Evolutionary conservation across 2,329 filamentous ascomycete species (phyloP).

Genomic region (Emericellopsis cladophorae): DNA sequence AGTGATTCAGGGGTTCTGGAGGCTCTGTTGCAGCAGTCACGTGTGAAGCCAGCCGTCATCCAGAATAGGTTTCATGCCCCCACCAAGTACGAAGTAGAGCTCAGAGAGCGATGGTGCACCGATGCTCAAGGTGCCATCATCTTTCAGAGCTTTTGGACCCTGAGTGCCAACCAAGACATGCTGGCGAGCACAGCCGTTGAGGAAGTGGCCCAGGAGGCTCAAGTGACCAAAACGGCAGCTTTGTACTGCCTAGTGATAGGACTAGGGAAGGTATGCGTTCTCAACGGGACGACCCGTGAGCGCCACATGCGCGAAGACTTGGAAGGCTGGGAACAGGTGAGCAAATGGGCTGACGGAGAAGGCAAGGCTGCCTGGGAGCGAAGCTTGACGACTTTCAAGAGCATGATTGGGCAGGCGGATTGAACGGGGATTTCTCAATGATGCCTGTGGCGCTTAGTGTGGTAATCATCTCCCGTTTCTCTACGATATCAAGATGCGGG

Average conservation of each 20-base stretch:
- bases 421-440: too few relatives aligned
- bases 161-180: slow-evolving; percentile 31
- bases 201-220: slow-evolving; percentile 28
- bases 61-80: slow-evolving; percentile 62
- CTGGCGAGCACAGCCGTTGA: slow-evolving; percentile 30
- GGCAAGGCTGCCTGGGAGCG: slow-evolving; percentile 33
- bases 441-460: too few relatives aligned
- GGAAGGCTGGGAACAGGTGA: slow-evolving; percentile 25
- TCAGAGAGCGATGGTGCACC: slow-evolving; percentile 39
- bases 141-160: slow-evolving; percentile 43
- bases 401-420: slow-evolving; percentile 8
- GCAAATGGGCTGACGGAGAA: slow-evolving; percentile 27
- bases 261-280: slow-evolving; percentile 24
- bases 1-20: slow-evolving; percentile 34
- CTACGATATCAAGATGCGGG: too few relatives aligned
- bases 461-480: too few relatives aligned
- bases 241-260: slow-evolving; percentile 36
- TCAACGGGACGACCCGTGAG: slow-evolving; percentile 32
- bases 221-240: slow-evolving; percentile 20
- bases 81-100: slow-evolving; percentile 43
- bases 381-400: slow-evolving; percentile 34
- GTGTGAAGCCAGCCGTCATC: slow-evolving; percentile 41
- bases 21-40: slow-evolving; percentile 31
- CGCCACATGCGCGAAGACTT: slow-evolving; percentile 37
- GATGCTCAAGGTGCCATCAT: slow-evolving; percentile 17